A percentile compares a stretch with the other conserved stretches of the same genome.
Evolutionary conservation across 192 early-diverging fungal species (phyloP).

Genomic region (Coemansia biformis): DNA sequence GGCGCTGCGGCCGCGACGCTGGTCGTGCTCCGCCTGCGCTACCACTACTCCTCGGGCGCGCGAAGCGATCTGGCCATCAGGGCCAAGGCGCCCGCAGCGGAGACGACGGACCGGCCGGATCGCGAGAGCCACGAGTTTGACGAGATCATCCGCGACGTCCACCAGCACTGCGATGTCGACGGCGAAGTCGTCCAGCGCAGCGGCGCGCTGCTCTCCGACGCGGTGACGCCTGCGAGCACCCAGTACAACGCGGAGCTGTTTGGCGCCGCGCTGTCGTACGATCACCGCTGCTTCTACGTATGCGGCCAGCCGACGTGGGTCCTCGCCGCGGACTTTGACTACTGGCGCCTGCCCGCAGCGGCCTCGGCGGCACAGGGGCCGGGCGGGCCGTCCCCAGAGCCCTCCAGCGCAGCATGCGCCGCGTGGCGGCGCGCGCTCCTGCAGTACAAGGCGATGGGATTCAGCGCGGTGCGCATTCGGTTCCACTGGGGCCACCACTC

Average conservation of each 20-base stretch:
- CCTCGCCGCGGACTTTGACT: conserved; percentile 78
- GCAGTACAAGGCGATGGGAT: conserved; percentile 66
- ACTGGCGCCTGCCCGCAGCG: conserved; percentile 72
- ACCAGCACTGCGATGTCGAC: conserved; percentile 25
- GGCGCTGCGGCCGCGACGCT: background rate
- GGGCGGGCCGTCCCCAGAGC: background rate
- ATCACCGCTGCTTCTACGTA: conserved; percentile 64
- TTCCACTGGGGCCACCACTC: conserved; percentile 89
- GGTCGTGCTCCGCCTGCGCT: conserved; percentile 23
- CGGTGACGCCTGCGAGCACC: conserved; percentile 31
- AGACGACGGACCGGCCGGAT: background rate
- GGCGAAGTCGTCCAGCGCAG: conserved; percentile 35
- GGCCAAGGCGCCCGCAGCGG: background rate
- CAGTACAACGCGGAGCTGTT: conserved; percentile 38
- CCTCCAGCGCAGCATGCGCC: conserved; percentile 1
- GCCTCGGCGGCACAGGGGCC: background rate
- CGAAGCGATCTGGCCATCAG: conserved; percentile 28
- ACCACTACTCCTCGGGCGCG: conserved; percentile 46
- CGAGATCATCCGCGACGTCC: conserved; percentile 35
- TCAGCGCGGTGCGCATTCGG: conserved; percentile 79
- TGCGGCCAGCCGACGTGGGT: conserved; percentile 62
- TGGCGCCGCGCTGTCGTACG: conserved; percentile 40
- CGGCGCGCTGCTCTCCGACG: conserved; percentile 30
- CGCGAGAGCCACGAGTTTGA: conserved; percentile 24
- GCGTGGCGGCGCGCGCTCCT: conserved; percentile 64